Conservation (phyloP, 441 rosid genomes). For the Adansonia rubrostipa region DNA sequence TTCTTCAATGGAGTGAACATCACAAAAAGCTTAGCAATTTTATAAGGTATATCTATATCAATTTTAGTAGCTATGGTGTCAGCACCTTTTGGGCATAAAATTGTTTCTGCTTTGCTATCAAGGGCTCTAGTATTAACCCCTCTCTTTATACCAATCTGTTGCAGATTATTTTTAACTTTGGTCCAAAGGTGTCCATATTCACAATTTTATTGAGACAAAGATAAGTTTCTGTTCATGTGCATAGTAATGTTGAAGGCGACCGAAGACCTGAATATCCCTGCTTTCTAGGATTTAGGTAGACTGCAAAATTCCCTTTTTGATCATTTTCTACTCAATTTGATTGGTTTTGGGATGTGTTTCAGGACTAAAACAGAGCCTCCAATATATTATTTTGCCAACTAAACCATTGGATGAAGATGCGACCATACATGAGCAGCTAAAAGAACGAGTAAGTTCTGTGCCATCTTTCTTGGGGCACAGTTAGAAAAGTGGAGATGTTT, state of each 20-base stretch:
- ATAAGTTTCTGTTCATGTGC: constrained; percentile 83
- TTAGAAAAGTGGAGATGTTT: not conserved
- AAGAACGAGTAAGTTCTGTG: constrained; percentile 60
- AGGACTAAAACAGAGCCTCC: constrained; percentile 91
- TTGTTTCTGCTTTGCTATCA: not conserved
- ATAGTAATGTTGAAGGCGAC: constrained; percentile 56
- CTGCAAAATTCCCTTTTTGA: not conserved
- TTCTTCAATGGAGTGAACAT: not conserved
- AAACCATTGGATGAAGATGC: constrained; percentile 74
- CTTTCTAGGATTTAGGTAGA: constrained; percentile 45
- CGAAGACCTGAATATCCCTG: constrained; percentile 39
- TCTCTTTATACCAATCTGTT: not conserved
- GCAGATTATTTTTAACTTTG: not conserved
- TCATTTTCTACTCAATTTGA: constrained; percentile 27
- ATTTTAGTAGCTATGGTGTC: not conserved
- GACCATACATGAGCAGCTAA: constrained; percentile 53
- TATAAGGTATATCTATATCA: not conserved
- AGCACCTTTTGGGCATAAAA: not conserved
- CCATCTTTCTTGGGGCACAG: constrained; percentile 5
- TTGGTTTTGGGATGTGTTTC: constrained; percentile 40
- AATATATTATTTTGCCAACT: constrained; percentile 67
- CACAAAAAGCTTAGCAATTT: not conserved
- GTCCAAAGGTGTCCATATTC: constrained; percentile 41
- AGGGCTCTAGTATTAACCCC: not conserved
- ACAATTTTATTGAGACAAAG: constrained; percentile 81